Percentiles rank a stretch among this genome's conserved stretches.
Conservation (phyloP, 257 asterid species). For the Ligustrum vulgare region DNA sequence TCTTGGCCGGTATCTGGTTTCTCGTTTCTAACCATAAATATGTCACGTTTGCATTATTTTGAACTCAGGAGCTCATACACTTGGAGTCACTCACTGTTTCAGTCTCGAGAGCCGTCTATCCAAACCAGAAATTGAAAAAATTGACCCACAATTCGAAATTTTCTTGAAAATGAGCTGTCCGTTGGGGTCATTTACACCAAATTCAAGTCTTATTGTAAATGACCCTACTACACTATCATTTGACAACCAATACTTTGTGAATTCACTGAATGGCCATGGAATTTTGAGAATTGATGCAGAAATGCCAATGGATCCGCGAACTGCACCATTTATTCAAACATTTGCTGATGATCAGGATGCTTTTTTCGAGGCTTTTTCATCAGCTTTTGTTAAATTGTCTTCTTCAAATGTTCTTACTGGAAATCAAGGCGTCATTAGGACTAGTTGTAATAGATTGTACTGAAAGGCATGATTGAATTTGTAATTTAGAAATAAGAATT, state of each 20-base stretch:
- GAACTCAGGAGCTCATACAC: slow-evolving; percentile 44
- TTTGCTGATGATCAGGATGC: slow-evolving; percentile 37
- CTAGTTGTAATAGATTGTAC: slow-evolving; percentile 28
- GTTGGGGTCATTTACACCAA: neutral
- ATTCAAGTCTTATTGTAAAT: slow-evolving; percentile 25
- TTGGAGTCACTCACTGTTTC: slow-evolving; percentile 45
- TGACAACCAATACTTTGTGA: slow-evolving; percentile 44
- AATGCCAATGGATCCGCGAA: slow-evolving; percentile 42
- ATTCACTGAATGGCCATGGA: slow-evolving; percentile 34
- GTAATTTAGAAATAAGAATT: neutral
- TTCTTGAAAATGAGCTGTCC: slow-evolving; percentile 34
- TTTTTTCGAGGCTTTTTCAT: slow-evolving; percentile 42
- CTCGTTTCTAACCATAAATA: too few relatives aligned
- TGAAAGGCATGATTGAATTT: slow-evolving; percentile 7
- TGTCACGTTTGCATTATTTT: too few relatives aligned
- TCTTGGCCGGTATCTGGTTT: too few relatives aligned
- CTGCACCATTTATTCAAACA: slow-evolving; percentile 32
- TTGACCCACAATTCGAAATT: slow-evolving; percentile 17
- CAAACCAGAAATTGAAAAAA: slow-evolving; percentile 3
- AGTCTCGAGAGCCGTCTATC: slow-evolving; percentile 28
- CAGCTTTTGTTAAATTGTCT: slow-evolving; percentile 49
- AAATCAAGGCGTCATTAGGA: slow-evolving; percentile 39
- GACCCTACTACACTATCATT: slow-evolving; percentile 37
- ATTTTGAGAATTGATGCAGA: slow-evolving; percentile 41
- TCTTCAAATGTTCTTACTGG: slow-evolving; percentile 43